Base-by-base conservation (phyloP, 306 rosid species). In the Cucumis cinereus region DNA sequence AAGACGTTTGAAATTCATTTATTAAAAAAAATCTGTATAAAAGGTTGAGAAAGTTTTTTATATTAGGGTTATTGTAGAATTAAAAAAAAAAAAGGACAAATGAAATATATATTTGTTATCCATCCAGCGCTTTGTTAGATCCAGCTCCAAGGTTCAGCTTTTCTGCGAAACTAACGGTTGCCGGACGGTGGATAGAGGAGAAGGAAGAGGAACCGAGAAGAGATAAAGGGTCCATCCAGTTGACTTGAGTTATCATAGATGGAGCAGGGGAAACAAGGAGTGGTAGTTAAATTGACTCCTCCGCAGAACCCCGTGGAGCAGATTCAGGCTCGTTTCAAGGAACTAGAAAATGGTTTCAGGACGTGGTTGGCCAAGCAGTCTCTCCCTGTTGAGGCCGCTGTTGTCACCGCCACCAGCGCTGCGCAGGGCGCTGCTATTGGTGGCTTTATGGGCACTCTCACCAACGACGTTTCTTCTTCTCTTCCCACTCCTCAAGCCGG, bases 341-440 rank as follows among this genome's bases (percentile, higher is more conserved):
- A 90, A 11, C 56, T 90, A 8, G 96, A 95, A 57, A 55, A 8
- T 58, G 85, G 80, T 57, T 89, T 95, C 86, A 82, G 22, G 56
- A 74, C 62, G 1, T 95, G 99, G 99, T 79, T 95, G 57, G 78
- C 96, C 47, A 87, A 89, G 82, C 99, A 95, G 36, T 85, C 99
- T 12, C 55, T 92, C 52, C 83, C 98, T 7, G 92, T 95, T 16
- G 99, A 95, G 41, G 98, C 91, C 49, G 92, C 96, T 82, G 85
- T 95, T 73, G 97, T 95, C 78, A 89, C 98, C 63, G 79, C 82
- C 83, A 88, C 98, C 74, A 81, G 93, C 87, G 98, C 92, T 58
- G 96, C 87, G 17, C 99, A 95, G 79, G 99, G 99, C 0, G 98
- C 96, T 7, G 98, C 92, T 4, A 89, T 95, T 54, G 99, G 99